Evolutionary conservation across 2,329 filamentous ascomycete genomes (phyloP).

Genomic region (Paraphoma chrysanthemicola): DNA sequence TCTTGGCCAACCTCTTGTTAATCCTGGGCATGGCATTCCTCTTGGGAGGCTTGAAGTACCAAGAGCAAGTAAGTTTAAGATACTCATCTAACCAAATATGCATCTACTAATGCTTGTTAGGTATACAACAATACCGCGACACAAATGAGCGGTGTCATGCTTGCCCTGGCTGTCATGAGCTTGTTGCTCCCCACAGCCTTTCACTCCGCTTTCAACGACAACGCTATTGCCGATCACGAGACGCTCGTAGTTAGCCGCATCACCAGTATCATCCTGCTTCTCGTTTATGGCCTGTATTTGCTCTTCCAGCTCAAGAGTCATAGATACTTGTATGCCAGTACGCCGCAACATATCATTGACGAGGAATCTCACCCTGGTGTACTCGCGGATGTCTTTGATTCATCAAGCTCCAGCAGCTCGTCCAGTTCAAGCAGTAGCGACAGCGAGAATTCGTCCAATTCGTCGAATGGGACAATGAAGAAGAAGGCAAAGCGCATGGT

Average conservation of each 20-base stretch:
- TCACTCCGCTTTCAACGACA: conserved; percentile 80
- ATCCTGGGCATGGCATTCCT: conserved; percentile 94
- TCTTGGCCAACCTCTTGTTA: conserved; percentile 84
- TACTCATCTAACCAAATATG: background rate
- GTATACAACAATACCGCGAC: conserved; percentile 96
- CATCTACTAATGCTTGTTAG: conserved; percentile 15
- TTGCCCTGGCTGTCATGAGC: conserved; percentile 90
- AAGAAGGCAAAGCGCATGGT: conserved; percentile 79
- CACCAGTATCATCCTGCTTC: conserved; percentile 82
- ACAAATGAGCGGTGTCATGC: conserved; percentile 92
- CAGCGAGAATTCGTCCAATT: conserved; percentile 71
- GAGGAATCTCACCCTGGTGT: conserved; percentile 88
- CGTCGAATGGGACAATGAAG: conserved; percentile 72
- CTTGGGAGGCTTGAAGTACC: conserved; percentile 82
- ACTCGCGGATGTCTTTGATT: conserved; percentile 80
- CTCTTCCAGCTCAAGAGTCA: conserved; percentile 93
- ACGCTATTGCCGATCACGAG: conserved; percentile 67
- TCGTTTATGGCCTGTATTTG: conserved; percentile 85
- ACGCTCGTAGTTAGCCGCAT: conserved; percentile 87
- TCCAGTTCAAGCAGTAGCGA: conserved; percentile 58
- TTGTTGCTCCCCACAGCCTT: conserved; percentile 90
- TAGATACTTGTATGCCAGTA: conserved; percentile 89
- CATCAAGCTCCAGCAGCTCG: conserved; percentile 64
- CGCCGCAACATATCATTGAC: conserved; percentile 89
- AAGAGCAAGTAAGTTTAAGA: conserved; percentile 71